These are phyloP conservation scores for Metschnikowia anglica DNA, from an alignment of 805 yeast species.

Conservation along the genomic window DNA sequence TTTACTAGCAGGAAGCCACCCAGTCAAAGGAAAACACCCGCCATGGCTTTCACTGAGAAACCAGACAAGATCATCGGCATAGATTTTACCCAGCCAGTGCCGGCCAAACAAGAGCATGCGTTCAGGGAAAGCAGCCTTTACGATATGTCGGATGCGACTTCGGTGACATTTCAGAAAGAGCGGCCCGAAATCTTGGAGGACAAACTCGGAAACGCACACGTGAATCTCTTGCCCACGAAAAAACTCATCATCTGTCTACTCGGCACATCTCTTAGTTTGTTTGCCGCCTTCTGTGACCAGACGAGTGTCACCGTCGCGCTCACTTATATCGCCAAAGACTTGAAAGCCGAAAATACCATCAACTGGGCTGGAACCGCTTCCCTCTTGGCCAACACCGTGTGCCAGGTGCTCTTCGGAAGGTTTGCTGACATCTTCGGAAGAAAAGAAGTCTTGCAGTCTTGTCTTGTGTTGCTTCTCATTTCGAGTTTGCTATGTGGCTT, in stretches of 20 bases:
- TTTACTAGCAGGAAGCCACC: neutral
- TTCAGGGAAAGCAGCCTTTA: constrained; percentile 7
- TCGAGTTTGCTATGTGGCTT: constrained; percentile 46
- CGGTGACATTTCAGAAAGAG: constrained; percentile 8
- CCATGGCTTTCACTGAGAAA: neutral
- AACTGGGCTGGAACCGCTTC: constrained; percentile 76
- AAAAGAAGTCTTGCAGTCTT: constrained; percentile 42
- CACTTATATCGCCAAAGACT: constrained; percentile 47
- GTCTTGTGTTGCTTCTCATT: constrained; percentile 44
- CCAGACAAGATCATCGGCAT: neutral
- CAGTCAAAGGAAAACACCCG: neutral
- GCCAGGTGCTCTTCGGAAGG: constrained; percentile 73
- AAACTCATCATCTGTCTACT: constrained; percentile 38
- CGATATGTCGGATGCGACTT: constrained; percentile 9
- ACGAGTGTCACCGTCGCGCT: constrained; percentile 49
- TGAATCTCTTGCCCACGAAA: constrained; percentile 39
- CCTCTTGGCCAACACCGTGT: constrained; percentile 65
- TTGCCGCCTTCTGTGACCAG: constrained; percentile 50
- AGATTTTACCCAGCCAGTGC: neutral
- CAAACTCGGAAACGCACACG: constrained; percentile 42
- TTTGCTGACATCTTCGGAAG: constrained; percentile 66
- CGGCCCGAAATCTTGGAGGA: constrained; percentile 19
- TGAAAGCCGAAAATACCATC: constrained; percentile 47
- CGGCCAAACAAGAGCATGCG: constrained; percentile 3
- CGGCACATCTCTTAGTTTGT: constrained; percentile 39